Conservation (phyloP, 371 early-diverging fungal species). For the Chytridium lagenaria region DNA sequence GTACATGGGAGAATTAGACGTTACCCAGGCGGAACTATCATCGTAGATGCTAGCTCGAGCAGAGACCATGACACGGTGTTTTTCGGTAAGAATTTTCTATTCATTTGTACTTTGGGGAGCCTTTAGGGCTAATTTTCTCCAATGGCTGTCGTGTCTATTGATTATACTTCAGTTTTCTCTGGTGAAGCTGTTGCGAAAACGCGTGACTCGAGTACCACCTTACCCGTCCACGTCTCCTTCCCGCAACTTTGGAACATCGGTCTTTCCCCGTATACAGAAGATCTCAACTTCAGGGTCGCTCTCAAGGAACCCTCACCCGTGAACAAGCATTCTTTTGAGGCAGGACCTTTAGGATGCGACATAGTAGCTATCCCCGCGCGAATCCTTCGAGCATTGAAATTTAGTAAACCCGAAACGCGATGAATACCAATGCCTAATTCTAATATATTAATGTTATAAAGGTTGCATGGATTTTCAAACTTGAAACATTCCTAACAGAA, state of each 20-base stretch:
- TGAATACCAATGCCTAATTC: too few species aligned
- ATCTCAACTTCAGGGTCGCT: background rate
- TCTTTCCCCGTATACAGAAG: background rate
- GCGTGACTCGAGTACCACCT: background rate
- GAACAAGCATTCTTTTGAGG: background rate
- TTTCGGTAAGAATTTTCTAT: constrained; percentile 1
- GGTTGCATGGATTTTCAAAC: too few species aligned
- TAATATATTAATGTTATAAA: too few species aligned
- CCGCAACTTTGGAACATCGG: constrained; percentile 6
- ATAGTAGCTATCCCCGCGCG: too few species aligned
- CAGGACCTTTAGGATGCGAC: constrained; percentile 8
- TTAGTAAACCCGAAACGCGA: too few species aligned
- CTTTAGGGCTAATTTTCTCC: too few species aligned
- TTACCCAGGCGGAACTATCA: background rate
- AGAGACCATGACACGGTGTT: background rate
- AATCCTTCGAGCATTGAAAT: too few species aligned
- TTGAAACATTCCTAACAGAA: too few species aligned
- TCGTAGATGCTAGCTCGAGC: background rate
- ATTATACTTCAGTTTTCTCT: background rate
- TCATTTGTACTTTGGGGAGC: too few species aligned
- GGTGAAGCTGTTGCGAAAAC: background rate
- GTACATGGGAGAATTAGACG: background rate
- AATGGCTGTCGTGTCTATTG: too few species aligned
- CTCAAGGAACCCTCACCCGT: background rate
- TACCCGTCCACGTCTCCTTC: background rate